A percentile compares a stretch with the other conserved stretches of the same genome.
phyloP scores from a whole-genome alignment of 345 rosid genomes.

The Sisymbrium irio region DNA sequence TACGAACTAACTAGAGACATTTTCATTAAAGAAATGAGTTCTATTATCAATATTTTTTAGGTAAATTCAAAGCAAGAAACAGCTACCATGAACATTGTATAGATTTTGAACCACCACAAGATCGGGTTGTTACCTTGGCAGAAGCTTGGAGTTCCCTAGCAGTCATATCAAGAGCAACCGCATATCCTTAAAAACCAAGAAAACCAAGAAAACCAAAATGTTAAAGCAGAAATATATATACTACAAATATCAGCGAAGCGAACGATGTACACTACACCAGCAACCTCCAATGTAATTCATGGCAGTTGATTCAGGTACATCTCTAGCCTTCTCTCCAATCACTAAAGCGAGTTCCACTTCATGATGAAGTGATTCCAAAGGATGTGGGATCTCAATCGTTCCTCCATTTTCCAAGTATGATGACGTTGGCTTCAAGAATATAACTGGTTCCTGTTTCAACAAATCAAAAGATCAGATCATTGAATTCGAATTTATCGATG shows the following conservation, averaged over 20 bases:
- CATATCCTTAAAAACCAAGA: conserved; percentile 51
- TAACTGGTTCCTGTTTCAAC: conserved; percentile 65
- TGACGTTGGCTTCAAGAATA: conserved; percentile 96
- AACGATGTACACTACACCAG: no score
- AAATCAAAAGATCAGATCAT: neutral
- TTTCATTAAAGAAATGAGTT: neutral
- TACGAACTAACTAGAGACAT: neutral
- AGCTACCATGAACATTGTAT: neutral
- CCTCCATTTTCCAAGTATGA: conserved; percentile 87
- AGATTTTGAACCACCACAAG: neutral
- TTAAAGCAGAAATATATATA: neutral
- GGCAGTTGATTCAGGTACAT: conserved; percentile 69
- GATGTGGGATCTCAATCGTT: conserved; percentile 84
- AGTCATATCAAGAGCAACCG: conserved; percentile 97
- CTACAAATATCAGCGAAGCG: neutral
- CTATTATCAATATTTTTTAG: neutral
- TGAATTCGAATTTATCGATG: no score
- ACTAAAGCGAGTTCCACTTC: conserved; percentile 97
- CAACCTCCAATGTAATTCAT: conserved; percentile 94
- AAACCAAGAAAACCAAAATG: neutral
- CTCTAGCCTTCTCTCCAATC: conserved; percentile 72
- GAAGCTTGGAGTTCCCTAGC: conserved; percentile 87
- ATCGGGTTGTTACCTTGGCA: conserved; percentile 57
- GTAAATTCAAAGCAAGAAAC: neutral
- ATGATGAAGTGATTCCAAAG: conserved; percentile 67